Percentiles rank a stretch among this genome's conserved stretches.
Conservation (phyloP, 164 flowering plant genomes). For the Vitis riparia region DNA sequence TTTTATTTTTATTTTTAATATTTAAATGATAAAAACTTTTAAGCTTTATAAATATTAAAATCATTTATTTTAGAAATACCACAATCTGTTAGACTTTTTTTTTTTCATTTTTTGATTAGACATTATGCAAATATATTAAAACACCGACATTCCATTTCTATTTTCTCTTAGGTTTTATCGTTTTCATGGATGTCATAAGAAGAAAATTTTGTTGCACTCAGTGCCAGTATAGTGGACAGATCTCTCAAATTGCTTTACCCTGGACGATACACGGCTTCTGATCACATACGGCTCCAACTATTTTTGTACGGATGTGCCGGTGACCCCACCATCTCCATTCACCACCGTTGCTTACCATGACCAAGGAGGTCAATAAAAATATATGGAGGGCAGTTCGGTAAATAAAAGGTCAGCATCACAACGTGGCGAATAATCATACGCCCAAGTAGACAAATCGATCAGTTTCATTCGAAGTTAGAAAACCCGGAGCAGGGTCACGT, state of each 20-base stretch:
- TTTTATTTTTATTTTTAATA: no score
- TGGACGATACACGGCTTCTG: not conserved
- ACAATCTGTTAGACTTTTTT: no score
- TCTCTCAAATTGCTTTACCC: no score
- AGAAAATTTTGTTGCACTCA: no score
- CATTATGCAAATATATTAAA: no score
- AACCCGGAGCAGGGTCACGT: conserved; percentile 15
- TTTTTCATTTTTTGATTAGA: no score
- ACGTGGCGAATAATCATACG: conserved; percentile 10
- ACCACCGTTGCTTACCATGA: conserved; percentile 7
- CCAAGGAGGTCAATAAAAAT: not conserved
- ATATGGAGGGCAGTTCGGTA: not conserved
- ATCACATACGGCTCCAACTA: conserved; percentile 4
- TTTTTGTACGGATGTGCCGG: not conserved
- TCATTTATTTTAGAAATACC: no score
- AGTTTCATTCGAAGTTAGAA: not conserved
- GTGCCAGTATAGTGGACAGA: not conserved
- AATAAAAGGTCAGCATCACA: not conserved
- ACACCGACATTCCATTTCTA: no score
- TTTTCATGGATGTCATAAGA: no score
- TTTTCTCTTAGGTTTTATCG: no score
- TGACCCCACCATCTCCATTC: not conserved
- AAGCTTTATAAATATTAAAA: no score
- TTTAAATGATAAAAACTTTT: no score
- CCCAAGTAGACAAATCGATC: not conserved